These are phyloP conservation scores for Sphagnum contortum DNA, from an alignment of 225 moss, liverwort and hornwort genomes.

Conservation along the genomic window DNA sequence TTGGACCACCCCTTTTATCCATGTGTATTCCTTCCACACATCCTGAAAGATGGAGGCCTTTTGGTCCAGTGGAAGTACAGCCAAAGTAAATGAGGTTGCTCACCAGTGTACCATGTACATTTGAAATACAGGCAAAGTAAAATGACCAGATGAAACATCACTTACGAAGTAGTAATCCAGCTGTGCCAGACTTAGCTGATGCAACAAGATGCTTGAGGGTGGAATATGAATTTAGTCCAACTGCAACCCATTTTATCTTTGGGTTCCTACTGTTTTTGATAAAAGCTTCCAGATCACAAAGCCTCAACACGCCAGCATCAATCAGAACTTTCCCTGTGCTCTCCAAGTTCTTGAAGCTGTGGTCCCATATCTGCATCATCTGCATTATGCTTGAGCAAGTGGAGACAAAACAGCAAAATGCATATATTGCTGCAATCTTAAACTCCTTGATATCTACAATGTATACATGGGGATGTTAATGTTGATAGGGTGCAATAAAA, in stretches of 20 bases:
- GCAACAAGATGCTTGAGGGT: slow-evolving; percentile 42
- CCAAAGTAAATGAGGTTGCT: no score
- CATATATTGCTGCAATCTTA: no score
- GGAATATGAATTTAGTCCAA: slow-evolving; percentile 53
- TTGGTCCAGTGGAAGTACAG: no score
- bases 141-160: not conserved
- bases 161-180: slow-evolving; percentile 59
- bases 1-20: no score
- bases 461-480: no score
- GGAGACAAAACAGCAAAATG: no score
- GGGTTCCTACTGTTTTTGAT: slow-evolving; percentile 40
- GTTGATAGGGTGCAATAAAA: no score
- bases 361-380: slow-evolving; percentile 60
- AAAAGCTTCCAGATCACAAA: slow-evolving; percentile 46
- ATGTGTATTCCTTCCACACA: no score
- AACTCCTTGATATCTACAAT: no score
- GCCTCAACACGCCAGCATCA: slow-evolving; percentile 37
- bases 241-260: slow-evolving; percentile 45
- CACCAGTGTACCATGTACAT: no score
- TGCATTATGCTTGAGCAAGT: not conserved
- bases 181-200: slow-evolving; percentile 48
- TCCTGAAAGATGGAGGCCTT: no score
- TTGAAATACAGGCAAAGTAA: no score
- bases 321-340: slow-evolving; percentile 45
- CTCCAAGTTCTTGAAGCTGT: slow-evolving; percentile 49